Base-by-base conservation (phyloP, 2,329 filamentous ascomycete species). In the Colletotrichum somersetense region DNA sequence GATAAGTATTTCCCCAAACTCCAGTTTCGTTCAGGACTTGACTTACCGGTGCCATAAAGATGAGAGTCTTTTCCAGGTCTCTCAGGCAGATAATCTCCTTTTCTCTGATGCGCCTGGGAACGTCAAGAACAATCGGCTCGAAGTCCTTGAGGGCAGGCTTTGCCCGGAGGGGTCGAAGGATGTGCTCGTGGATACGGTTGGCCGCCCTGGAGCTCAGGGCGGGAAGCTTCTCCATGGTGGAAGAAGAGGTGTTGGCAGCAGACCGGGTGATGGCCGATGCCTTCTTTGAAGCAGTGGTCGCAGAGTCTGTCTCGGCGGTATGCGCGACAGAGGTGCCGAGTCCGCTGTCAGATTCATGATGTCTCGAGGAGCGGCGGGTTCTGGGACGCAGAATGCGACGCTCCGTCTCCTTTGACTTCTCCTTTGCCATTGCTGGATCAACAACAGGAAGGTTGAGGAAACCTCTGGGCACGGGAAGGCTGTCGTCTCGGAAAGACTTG, bases 41-140 rank as follows among this genome's bases (percentile, higher is more conserved):
- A 97, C 95, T 97, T 92, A 98, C 96, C 81, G 94, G 94, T 85
- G 95, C 94, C 81, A 95, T 90, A 83, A 95, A 95, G 78, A 98
- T 90, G 73, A 98, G 86, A 12, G 92, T 96, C 89, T 97, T 97
- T 83, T 98, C 96, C 62, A 98, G 88, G 83, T 98, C 96, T 81
- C 96, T 91, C 67, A 98, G 89, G 84, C 93, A 97, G 80, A 93
- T 91, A 78, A 98, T 96, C 78, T 96, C 91, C 82, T 94, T 95
- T 79, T 91, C 89, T 78, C 90, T 89, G 80, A 97, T 96, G 79
- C 92, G 92, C 81, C 89, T 88, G 59, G 94, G 94, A 75, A 95
- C 91, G 81, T 93, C 92, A 76, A 92, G 87, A 75, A 97, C 88
- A 77, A 97, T 89, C 61, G 92, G 87, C 80, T 94, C 92, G 81